Percentiles rank a stretch among this genome's conserved stretches.
Conservation (phyloP, 306 rosid species). For the Glycine tomentella region DNA sequence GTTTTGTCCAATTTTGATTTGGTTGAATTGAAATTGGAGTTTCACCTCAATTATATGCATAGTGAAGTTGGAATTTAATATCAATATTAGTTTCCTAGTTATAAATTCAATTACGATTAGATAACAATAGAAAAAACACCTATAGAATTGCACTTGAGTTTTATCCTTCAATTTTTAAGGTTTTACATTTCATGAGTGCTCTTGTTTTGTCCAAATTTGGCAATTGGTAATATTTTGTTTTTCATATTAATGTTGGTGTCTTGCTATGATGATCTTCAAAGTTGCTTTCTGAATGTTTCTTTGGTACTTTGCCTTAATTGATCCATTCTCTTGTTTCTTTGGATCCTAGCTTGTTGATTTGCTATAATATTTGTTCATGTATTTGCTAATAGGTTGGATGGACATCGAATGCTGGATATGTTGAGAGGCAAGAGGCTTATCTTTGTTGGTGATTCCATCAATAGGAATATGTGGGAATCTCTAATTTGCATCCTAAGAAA, state of each 20-base stretch:
- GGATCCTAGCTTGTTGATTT: slow-evolving; percentile 8
- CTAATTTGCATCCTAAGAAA: slow-evolving; percentile 86
- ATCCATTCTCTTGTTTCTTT: neutral
- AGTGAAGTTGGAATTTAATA: no score
- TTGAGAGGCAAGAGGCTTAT: slow-evolving; percentile 81
- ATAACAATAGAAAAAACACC: neutral
- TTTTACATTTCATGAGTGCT: slow-evolving; percentile 27
- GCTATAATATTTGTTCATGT: neutral
- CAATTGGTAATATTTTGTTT: slow-evolving; percentile 7
- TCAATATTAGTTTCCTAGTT: neutral
- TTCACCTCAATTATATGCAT: no score
- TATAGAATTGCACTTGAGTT: neutral
- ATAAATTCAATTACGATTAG: neutral
- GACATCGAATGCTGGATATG: slow-evolving; percentile 66
- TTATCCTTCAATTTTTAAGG: neutral
- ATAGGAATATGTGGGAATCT: slow-evolving; percentile 98
- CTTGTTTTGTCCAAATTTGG: slow-evolving; percentile 13
- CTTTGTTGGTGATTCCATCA: slow-evolving; percentile 93
- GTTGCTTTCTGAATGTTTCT: neutral
- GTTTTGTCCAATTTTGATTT: neutral
- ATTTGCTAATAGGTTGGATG: slow-evolving; percentile 65
- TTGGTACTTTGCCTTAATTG: slow-evolving; percentile 11
- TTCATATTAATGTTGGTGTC: neutral
- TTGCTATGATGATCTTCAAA: neutral
- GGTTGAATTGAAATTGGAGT: no score